phyloP scores from a whole-genome alignment of 306 rosid genomes.

The Echinosophora koreensis region DNA sequence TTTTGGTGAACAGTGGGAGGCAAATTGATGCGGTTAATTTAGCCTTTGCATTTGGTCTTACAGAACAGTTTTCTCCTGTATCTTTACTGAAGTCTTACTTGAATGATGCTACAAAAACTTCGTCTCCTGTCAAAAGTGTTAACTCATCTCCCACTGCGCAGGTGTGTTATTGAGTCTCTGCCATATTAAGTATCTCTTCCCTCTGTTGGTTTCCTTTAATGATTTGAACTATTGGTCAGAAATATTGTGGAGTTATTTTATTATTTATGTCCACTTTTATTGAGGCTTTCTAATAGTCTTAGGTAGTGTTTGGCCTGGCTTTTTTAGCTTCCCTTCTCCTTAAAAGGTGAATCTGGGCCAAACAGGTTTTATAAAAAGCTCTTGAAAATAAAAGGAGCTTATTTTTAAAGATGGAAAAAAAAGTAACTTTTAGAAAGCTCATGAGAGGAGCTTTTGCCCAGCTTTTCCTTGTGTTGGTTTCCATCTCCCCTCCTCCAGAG shows the following conservation, averaged over 20 bases:
- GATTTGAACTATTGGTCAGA: constrained; percentile 39
- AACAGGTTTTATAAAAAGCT: too few relatives aligned
- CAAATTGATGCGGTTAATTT: constrained; percentile 97
- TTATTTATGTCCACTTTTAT: constrained; percentile 2
- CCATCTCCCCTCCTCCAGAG: too few relatives aligned
- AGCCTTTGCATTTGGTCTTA: constrained; percentile 90
- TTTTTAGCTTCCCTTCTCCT: too few relatives aligned
- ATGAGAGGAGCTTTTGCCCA: too few relatives aligned
- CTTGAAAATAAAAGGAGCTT: too few relatives aligned
- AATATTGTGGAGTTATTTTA: constrained; percentile 17
- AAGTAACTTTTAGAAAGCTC: too few relatives aligned
- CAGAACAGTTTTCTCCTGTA: constrained; percentile 79
- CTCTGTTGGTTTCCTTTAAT: constrained; percentile 14
- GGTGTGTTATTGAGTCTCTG: constrained; percentile 54
- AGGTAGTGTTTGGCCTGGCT: too few relatives aligned
- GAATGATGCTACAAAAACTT: constrained; percentile 85
- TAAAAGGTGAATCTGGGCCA: too few relatives aligned
- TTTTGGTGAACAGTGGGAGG: constrained; percentile 85
- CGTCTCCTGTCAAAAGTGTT: constrained; percentile 77
- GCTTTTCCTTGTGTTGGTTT: too few relatives aligned
- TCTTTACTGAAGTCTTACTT: constrained; percentile 87
- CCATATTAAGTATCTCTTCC: constrained; percentile 19
- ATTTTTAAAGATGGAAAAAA: too few relatives aligned
- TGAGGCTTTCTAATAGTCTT: constrained; percentile 14
- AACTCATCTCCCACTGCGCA: constrained; percentile 80